Evolutionary conservation across 1,139 yeast species (phyloP), one percentile per base, ranked within the genome.

Genomic region (Saccharomycopsis phalli): DNA sequence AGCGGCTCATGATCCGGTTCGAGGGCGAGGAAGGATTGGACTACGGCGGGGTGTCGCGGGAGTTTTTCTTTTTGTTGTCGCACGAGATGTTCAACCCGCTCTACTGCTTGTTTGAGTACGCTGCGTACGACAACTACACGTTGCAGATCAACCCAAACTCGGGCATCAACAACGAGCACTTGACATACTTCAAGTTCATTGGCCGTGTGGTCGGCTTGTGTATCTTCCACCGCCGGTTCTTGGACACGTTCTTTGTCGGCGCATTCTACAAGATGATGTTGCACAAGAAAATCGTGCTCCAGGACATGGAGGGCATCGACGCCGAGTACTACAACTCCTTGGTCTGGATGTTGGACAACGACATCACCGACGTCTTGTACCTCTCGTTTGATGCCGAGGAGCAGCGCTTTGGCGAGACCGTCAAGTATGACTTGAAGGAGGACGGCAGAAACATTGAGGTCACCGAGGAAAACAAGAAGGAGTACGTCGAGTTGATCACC

Each of bases 1-100:
- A 91, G 70, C 75, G 98, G 58, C 68, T 91, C 48, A 91, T 91
- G 98, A 93, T 91, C 60, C 88, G 91, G 61, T 91, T 93, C 55
- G 98, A 91, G 53, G 98, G 98, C 47, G 99, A 91, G 68, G 98
- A 91, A 69, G 99, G 98, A 61, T 73, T 93, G 53, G 99, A 91
- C 68, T 91, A 91, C 59, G 98, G 98, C 71, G 99, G 99, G 59
- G 97, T 91, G 50, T 86, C 96, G 22, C 76, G 98, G 67, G 99
- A 91, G 62, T 91, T 86, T 62, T 91, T 93, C 78, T 91, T 87
- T 65, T 70, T 88, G 56, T 69, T 91, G 51, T 88, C 97, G 2
- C 98, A 91, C 59, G 97, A 93, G 63, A 93, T 91, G 96, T 91
- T 91, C 63, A 88, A 93, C 60, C 99, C 99, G 47, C 86, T 88